Base-by-base conservation (phyloP, 352 stramenopile species). In the Pythium grandisporangium region DNA sequence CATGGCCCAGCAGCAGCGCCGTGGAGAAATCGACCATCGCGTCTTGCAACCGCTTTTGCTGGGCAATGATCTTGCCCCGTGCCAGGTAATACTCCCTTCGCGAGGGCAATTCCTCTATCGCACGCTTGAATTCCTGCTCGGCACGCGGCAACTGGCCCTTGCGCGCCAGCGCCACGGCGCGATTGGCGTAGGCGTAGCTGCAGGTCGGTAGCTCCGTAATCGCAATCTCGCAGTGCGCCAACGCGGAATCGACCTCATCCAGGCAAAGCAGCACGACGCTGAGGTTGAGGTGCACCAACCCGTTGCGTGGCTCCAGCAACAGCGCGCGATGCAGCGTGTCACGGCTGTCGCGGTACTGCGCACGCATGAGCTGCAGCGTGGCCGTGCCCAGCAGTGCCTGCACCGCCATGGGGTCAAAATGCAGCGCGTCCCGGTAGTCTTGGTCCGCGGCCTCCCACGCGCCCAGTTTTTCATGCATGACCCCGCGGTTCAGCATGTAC, bases 1-100 rank as follows among this genome's bases (percentile, higher is more conserved):
- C 70, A 39, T 84, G 87, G 13, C 76, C 76, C 13, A 90, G 58
- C 42, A 70, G 66, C 19, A 90, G 58, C 12, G 71, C 76, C 0
- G 73, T 84, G 12, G 73, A 81, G 50, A 85, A 90, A 39, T 90
- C 69, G 23, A 87, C 69, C 73, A 90, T 84, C 3, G 76, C 73
- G 39, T 87, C 76, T 30, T 87, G 73, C 35, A 87, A 47, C 3
- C 70, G 70, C 53, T 84, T 85, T 29, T 85, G 76, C 36, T 79
- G 51, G 24, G 76, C 68, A 30, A 87, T 63, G 32, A 90, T 67
- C 48, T 81, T 80, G 27, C 70, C 76, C 3, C 71, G 53, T 11
- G 66, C 63, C 14, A 87, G 40, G 33, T 85, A 90, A 42, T 78
- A 87, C 39, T 79, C 70, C 32, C 77, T 70, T 8, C 56, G 55